phyloP scores from a whole-genome alignment of 177 flowering plant species.

The Vitis hybrid region DNA sequence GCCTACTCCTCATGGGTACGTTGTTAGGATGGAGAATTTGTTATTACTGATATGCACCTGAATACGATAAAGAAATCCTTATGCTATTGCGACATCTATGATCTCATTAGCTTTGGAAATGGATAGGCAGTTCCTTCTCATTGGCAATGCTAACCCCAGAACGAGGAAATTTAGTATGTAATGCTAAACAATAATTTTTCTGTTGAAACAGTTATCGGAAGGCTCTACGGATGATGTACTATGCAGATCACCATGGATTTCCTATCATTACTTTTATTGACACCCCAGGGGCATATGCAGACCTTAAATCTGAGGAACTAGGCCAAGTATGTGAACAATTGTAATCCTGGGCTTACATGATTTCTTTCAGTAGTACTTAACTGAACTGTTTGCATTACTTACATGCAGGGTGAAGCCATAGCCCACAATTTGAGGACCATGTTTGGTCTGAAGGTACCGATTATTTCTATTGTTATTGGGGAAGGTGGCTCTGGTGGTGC shows the following conservation, averaged over 20 bases:
- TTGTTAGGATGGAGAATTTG: slow-evolving; percentile 2
- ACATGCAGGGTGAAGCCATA: slow-evolving; percentile 91
- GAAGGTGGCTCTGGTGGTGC: slow-evolving; percentile 99
- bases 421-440: slow-evolving; percentile 85
- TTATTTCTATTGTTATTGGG: slow-evolving; percentile 88
- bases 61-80: not conserved
- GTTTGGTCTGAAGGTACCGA: slow-evolving; percentile 94
- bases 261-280: slow-evolving; percentile 93
- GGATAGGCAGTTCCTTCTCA: not conserved
- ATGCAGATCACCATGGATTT: slow-evolving; percentile 92
- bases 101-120: not conserved
- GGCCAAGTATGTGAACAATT: slow-evolving; percentile 68
- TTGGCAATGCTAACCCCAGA: not conserved
- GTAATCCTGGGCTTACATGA: not conserved
- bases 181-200: not conserved
- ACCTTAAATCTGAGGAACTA: slow-evolving; percentile 84
- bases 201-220: slow-evolving; percentile 70
- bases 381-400: slow-evolving; percentile 8
- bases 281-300: slow-evolving; percentile 98
- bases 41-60: not conserved
- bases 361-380: not conserved
- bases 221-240: slow-evolving; percentile 92
- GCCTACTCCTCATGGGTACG: slow-evolving; percentile 99
- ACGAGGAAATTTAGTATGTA: too few species aligned
- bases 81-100: not conserved